Evolutionary conservation across 2,329 filamentous ascomycete genomes (phyloP).

Genomic region (Fusarium buharicum): DNA sequence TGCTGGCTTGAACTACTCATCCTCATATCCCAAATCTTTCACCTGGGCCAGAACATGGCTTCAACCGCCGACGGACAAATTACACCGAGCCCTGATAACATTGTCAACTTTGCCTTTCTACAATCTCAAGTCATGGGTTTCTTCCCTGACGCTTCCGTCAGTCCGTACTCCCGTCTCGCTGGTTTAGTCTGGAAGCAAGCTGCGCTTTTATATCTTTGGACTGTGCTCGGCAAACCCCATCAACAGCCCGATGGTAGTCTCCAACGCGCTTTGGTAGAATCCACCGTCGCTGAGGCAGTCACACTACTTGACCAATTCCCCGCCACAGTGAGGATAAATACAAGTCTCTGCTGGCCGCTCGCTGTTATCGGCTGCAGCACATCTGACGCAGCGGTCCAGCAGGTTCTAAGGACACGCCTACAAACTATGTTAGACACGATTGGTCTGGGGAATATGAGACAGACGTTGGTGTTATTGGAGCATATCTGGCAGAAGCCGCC

Average conservation of each 20-base stretch:
- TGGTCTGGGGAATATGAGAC: conserved; percentile 58
- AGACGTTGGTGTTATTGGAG: conserved; percentile 55
- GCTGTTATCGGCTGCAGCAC: conserved; percentile 53
- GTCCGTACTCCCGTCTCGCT: conserved; percentile 52
- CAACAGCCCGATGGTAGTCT: conserved; percentile 31
- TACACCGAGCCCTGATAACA: conserved; percentile 52
- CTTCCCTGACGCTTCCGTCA: conserved; percentile 50
- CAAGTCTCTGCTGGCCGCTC: conserved; percentile 54
- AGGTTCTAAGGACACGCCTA: conserved; percentile 50
- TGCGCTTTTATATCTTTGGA: conserved; percentile 56
- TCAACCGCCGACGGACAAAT: conserved; percentile 44
- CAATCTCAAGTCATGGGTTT: conserved; percentile 56
- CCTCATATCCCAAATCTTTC: conserved; percentile 54
- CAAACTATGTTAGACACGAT: conserved; percentile 51
- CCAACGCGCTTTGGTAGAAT: conserved; percentile 43
- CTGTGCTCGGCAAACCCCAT: conserved; percentile 47
- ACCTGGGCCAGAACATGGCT: conserved; percentile 55
- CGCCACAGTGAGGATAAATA: conserved; percentile 51
- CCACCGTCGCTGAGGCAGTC: conserved; percentile 48
- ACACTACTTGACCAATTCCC: conserved; percentile 48
- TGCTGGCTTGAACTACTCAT: conserved; percentile 54
- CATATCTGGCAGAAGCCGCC: conserved; percentile 54
- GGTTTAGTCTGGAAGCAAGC: conserved; percentile 59
- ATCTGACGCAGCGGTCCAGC: conserved; percentile 49
- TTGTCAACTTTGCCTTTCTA: conserved; percentile 56